Percentiles rank a stretch among this genome's conserved stretches.
These are phyloP conservation scores for Diplodia intermedia DNA, from an alignment of 2,329 filamentous ascomycete genomes.

Conservation along the genomic window DNA sequence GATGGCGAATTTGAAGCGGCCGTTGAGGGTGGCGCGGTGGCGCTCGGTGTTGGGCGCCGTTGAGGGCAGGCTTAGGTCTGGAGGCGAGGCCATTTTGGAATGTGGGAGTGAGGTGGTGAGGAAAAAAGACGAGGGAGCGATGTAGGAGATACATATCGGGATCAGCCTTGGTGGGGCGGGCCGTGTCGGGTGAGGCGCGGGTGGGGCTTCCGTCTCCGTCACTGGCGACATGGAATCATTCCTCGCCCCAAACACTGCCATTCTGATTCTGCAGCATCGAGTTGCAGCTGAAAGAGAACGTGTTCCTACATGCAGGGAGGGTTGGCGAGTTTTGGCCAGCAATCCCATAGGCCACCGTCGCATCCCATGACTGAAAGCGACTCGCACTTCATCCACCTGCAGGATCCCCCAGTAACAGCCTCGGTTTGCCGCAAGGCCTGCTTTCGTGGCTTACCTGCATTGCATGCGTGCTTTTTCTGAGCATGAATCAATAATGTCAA, in stretches of 20 bases:
- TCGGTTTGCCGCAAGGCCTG: not conserved
- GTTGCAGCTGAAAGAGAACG: no score
- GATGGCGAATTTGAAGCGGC: slow-evolving; percentile 1
- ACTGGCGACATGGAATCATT: not conserved
- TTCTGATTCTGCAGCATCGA: no score
- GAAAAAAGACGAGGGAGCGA: not conserved
- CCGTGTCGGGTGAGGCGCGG: not conserved
- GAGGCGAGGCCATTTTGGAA: not conserved
- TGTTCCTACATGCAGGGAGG: no score
- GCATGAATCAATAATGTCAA: no score
- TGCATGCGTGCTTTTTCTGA: no score
- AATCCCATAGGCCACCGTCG: no score
- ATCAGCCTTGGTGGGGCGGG: not conserved
- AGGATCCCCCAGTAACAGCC: not conserved
- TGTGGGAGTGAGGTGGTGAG: not conserved
- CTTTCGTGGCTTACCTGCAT: not conserved
- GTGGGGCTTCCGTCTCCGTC: not conserved
- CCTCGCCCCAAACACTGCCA: no score
- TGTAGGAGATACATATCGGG: not conserved
- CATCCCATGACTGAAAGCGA: not conserved
- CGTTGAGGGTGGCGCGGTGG: slow-evolving; percentile 6
- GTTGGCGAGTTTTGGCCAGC: no score
- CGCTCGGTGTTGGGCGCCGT: slow-evolving; percentile 12
- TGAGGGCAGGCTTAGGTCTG: not conserved
- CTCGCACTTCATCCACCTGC: not conserved